Evolutionary conservation across 164 flowering plant species (phyloP).

Genomic region (Magnolia changhungtana): DNA sequence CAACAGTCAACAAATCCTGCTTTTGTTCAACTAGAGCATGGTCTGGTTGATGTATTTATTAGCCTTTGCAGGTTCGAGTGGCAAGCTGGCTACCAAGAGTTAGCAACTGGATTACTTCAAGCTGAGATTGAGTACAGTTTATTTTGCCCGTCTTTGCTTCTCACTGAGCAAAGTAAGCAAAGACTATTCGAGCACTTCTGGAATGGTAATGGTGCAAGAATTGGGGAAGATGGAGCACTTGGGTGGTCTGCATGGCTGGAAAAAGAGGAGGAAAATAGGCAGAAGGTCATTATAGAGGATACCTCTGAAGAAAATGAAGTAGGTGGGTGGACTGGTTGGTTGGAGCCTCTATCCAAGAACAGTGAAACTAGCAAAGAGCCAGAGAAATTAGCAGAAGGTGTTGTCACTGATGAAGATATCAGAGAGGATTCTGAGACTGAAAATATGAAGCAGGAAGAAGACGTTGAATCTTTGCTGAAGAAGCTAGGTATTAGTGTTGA

Average conservation of each 20-base stretch:
- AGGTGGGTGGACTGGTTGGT: conserved; percentile 99
- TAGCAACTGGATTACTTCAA: conserved; percentile 88
- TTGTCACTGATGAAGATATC: conserved; percentile 26
- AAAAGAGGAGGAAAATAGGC: conserved; percentile 84
- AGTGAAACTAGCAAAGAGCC: conserved; percentile 17
- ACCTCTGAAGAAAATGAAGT: conserved; percentile 38
- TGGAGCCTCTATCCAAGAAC: conserved; percentile 42
- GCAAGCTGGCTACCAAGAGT: conserved; percentile 94
- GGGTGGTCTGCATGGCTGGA: conserved; percentile 94
- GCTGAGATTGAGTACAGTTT: conserved; percentile 81
- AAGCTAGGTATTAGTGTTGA: conserved; percentile 72
- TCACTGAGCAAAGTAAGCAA: conserved; percentile 73
- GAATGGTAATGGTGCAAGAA: conserved; percentile 74
- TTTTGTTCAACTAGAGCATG: conserved; percentile 57
- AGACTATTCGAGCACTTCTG: conserved; percentile 93
- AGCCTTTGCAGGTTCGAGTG: conserved; percentile 90
- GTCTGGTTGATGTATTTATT: conserved; percentile 76
- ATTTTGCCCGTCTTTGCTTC: conserved; percentile 74
- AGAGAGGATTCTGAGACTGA: conserved; percentile 47
- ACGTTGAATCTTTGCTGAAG: conserved; percentile 66
- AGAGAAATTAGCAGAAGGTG: conserved; percentile 22
- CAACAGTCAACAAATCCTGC: conserved; percentile 30
- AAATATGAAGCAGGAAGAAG: conserved; percentile 43
- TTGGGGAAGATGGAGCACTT: conserved; percentile 94
- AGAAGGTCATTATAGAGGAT: conserved; percentile 47